phyloP scores from a whole-genome alignment of 306 rosid species.

The Pachyrhizus erosus region DNA sequence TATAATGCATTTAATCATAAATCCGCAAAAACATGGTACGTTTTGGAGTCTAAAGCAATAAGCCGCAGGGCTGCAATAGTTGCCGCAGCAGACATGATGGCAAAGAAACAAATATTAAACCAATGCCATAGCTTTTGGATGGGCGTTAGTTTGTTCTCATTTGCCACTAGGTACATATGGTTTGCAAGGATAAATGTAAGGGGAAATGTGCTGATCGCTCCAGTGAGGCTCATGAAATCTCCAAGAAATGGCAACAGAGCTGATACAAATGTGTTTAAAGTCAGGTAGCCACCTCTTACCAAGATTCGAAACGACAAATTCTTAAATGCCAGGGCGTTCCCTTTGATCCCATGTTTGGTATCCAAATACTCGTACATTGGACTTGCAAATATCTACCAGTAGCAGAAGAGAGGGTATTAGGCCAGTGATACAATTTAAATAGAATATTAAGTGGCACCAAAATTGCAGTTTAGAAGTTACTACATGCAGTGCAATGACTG shows the following conservation, averaged over 20 bases:
- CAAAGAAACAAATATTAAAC: slow-evolving; percentile 84
- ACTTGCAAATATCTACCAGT: slow-evolving; percentile 86
- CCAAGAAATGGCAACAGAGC: slow-evolving; percentile 94
- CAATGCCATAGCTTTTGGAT: slow-evolving; percentile 88
- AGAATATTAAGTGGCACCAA: slow-evolving; percentile 6
- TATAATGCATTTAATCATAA: slow-evolving; percentile 48
- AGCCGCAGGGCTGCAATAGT: slow-evolving; percentile 81
- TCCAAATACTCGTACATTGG: slow-evolving; percentile 95
- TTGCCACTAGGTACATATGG: slow-evolving; percentile 87
- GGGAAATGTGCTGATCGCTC: slow-evolving; percentile 96
- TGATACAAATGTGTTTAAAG: slow-evolving; percentile 72
- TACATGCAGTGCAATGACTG: slow-evolving; percentile 92
- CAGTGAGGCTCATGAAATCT: slow-evolving; percentile 99
- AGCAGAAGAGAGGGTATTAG: slow-evolving; percentile 27
- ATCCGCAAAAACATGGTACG: slow-evolving; percentile 79
- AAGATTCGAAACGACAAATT: slow-evolving; percentile 71
- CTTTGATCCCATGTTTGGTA: slow-evolving; percentile 74
- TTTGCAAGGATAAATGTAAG: slow-evolving; percentile 94
- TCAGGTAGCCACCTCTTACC: slow-evolving; percentile 87
- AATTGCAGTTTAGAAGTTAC: slow-evolving; percentile 35
- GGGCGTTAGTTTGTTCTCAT: slow-evolving; percentile 65
- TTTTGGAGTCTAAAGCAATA: slow-evolving; percentile 82
- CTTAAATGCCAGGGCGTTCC: slow-evolving; percentile 62
- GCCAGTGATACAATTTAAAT: slow-evolving; percentile 14
- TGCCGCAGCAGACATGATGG: slow-evolving; percentile 75